Evolutionary conservation across 495 filamentous ascomycete genomes (phyloP).

Genomic region (Neurospora sp.): DNA sequence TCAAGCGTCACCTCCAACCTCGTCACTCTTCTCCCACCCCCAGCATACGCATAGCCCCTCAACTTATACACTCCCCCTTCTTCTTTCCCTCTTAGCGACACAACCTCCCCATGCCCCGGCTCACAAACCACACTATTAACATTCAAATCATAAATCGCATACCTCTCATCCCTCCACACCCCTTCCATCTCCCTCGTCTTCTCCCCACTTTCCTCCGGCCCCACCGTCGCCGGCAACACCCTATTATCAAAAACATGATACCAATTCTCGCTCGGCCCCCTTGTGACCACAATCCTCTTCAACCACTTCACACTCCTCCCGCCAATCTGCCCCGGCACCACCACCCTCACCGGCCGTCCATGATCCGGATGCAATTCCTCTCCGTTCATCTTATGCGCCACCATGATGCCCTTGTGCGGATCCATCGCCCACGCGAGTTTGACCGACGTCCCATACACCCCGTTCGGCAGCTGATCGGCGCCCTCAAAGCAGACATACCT

Average conservation of each 20-base stretch:
- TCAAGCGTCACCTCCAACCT: slow-evolving; percentile 81
- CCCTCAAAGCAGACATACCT: slow-evolving; percentile 91
- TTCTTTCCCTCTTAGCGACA: slow-evolving; percentile 34
- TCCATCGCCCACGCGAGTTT: slow-evolving; percentile 88
- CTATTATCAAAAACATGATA: slow-evolving; percentile 95
- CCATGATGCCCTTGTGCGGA: slow-evolving; percentile 74
- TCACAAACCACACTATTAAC: slow-evolving; percentile 78
- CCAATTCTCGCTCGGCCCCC: slow-evolving; percentile 81
- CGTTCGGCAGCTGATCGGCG: slow-evolving; percentile 82
- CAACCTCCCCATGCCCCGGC: slow-evolving; percentile 68
- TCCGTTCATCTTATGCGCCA: slow-evolving; percentile 91
- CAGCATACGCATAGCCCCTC: slow-evolving; percentile 82
- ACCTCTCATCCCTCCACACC: slow-evolving; percentile 86
- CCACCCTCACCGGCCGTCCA: slow-evolving; percentile 71
- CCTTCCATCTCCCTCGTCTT: slow-evolving; percentile 61
- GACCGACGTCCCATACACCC: slow-evolving; percentile 79
- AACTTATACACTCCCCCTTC: slow-evolving; percentile 46
- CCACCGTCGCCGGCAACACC: slow-evolving; percentile 81
- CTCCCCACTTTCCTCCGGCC: slow-evolving; percentile 68
- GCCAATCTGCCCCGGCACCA: slow-evolving; percentile 90
- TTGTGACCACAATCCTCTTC: slow-evolving; percentile 71
- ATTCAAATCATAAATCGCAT: slow-evolving; percentile 90
- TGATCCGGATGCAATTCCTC: slow-evolving; percentile 78
- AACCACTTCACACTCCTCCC: slow-evolving; percentile 95
- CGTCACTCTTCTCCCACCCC: slow-evolving; percentile 77